These are phyloP conservation scores for Verticillium klebahnii DNA, from an alignment of 2,329 filamentous ascomycete species.

Conservation along the genomic window DNA sequence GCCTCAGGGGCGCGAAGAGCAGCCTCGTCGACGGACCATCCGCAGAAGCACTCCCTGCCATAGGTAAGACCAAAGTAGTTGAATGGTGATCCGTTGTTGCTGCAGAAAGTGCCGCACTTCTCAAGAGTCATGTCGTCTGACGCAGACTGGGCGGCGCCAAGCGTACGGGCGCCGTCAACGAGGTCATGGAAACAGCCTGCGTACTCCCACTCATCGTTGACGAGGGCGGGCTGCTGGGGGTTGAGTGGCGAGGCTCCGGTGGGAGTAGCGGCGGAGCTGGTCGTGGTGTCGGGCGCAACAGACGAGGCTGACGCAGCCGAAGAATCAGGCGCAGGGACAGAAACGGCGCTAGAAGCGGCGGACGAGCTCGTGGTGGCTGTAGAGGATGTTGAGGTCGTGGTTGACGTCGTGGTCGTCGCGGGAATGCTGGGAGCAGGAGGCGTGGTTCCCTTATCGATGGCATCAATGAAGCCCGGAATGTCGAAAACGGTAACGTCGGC, in stretches of 20 bases:
- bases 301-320: background rate
- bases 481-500: slow-evolving; percentile 21
- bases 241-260: slow-evolving; percentile 4
- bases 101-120: slow-evolving; percentile 19
- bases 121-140: slow-evolving; percentile 17
- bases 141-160: slow-evolving; percentile 9
- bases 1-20: slow-evolving; percentile 11
- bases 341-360: background rate
- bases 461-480: slow-evolving; percentile 13
- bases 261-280: background rate
- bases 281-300: background rate
- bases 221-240: slow-evolving; percentile 5
- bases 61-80: slow-evolving; percentile 21
- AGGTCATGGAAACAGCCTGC: slow-evolving; percentile 19
- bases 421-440: slow-evolving; percentile 19
- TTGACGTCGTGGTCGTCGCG: background rate
- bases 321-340: background rate
- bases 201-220: slow-evolving; percentile 14
- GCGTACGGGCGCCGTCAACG: slow-evolving; percentile 11
- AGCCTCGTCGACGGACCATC: slow-evolving; percentile 12
- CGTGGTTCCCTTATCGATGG: background rate
- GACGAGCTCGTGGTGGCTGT: background rate
- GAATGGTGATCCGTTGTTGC: slow-evolving; percentile 12
- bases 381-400: background rate
- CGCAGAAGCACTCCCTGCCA: slow-evolving; percentile 17